Conservation (phyloP, 1,139 yeast genomes). For the Diutina ranongensis region DNA sequence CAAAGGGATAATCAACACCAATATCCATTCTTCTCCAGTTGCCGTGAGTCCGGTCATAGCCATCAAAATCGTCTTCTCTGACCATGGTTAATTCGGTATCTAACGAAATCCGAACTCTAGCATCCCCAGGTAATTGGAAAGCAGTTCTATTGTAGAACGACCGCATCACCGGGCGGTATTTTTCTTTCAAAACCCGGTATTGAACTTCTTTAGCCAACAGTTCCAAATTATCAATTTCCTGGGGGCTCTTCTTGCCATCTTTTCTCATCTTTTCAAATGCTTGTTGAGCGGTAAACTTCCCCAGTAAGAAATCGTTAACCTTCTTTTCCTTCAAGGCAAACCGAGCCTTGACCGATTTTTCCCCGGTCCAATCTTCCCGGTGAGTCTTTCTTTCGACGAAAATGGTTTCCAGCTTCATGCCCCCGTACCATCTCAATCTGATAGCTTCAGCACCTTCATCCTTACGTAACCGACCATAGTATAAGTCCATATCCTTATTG, state of each 20-base stretch:
- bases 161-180: slow-evolving; percentile 86
- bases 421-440: slow-evolving; percentile 97
- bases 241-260: slow-evolving; percentile 77
- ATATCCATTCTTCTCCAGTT: slow-evolving; percentile 99
- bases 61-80: slow-evolving; percentile 94
- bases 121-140: slow-evolving; percentile 97
- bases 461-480: slow-evolving; percentile 87
- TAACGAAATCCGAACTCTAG: slow-evolving; percentile 93
- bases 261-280: slow-evolving; percentile 87
- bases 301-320: slow-evolving; percentile 72
- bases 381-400: slow-evolving; percentile 97
- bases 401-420: slow-evolving; percentile 85
- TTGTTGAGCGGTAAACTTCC: slow-evolving; percentile 77
- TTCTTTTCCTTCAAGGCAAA: slow-evolving; percentile 85
- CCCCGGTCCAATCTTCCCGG: slow-evolving; percentile 99
- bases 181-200: slow-evolving; percentile 73
- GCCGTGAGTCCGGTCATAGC: slow-evolving; percentile 74
- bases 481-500: slow-evolving; percentile 76
- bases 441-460: slow-evolving; percentile 99
- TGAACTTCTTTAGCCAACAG: slow-evolving; percentile 88
- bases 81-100: slow-evolving; percentile 95
- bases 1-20: slow-evolving; percentile 93
- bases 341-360: slow-evolving; percentile 93
- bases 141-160: slow-evolving; percentile 97
- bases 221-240: slow-evolving; percentile 87